Conservation (phyloP, 139 green algal species). For the Closterium sp. region DNA sequence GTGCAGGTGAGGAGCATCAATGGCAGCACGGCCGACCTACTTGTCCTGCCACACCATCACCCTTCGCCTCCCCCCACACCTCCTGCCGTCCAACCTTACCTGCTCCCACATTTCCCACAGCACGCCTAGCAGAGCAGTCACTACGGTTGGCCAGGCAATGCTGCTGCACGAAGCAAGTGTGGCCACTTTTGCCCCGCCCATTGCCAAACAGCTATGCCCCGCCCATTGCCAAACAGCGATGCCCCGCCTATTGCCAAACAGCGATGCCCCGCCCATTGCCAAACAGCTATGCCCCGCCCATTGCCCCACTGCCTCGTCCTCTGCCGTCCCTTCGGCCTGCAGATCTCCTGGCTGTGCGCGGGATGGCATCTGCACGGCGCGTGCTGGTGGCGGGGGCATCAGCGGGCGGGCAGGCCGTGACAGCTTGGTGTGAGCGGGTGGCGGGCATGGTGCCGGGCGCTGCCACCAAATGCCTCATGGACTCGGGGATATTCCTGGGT, state of each 20-base stretch:
- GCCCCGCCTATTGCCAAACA: no score
- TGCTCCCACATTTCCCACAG: background rate
- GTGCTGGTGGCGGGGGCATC: background rate
- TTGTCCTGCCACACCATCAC: background rate
- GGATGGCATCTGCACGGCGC: background rate
- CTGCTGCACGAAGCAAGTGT: background rate
- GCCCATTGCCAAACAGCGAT: no score
- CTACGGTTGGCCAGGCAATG: background rate
- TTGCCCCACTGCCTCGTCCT: background rate
- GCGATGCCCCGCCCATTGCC: no score
- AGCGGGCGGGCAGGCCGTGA: background rate
- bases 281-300: no score
- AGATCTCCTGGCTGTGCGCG: background rate
- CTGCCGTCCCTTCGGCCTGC: background rate
- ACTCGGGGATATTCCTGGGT: constrained; percentile 7
- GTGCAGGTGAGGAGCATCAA: background rate
- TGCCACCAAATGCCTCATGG: background rate
- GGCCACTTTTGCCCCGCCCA: no score
- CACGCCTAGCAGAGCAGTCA: background rate
- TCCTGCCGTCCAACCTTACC: background rate
- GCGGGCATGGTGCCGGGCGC: background rate
- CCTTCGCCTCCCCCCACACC: no score
- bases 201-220: no score
- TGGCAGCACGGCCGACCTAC: background rate
- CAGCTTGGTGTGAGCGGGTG: background rate